Evolutionary conservation across 225 moss, liverwort and hornwort genomes (phyloP).

Genomic region (Thuidium tamariscinum): DNA sequence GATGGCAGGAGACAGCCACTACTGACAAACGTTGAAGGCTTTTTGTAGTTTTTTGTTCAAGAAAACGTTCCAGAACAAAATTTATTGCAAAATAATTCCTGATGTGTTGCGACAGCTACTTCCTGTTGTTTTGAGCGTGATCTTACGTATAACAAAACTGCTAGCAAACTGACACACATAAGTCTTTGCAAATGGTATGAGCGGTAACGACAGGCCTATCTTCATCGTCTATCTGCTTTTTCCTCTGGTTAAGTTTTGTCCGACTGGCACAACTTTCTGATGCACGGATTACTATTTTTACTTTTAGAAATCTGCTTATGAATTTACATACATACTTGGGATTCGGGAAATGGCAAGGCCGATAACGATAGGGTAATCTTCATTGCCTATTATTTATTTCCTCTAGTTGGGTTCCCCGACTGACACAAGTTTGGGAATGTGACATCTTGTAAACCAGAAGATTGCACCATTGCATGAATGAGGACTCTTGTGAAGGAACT

Average conservation of each 20-base stretch:
- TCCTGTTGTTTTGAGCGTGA: background rate
- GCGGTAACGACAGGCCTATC: background rate
- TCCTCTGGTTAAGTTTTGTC: background rate
- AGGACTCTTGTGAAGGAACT: no score
- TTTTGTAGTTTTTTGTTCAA: no score
- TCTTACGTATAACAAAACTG: background rate
- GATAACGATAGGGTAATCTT: background rate
- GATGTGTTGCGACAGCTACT: no score
- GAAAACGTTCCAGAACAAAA: no score
- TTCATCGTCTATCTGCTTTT: background rate
- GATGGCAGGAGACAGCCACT: background rate
- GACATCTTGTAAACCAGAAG: background rate
- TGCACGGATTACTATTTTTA: background rate
- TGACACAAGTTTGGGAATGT: background rate
- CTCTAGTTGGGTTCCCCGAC: background rate
- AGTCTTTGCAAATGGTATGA: no score
- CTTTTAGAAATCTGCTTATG: background rate
- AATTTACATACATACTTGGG: background rate
- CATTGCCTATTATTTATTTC: background rate
- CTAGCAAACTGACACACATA: background rate
- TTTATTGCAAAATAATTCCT: no score
- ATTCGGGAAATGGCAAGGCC: background rate
- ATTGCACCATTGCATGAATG: background rate
- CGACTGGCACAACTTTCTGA: background rate
- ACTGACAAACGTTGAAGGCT: background rate